A percentile compares a stretch with the other conserved stretches of the same genome.
Conservation (phyloP, 2,329 filamentous ascomycete species). For the Aotearoamyces nothofagi region DNA sequence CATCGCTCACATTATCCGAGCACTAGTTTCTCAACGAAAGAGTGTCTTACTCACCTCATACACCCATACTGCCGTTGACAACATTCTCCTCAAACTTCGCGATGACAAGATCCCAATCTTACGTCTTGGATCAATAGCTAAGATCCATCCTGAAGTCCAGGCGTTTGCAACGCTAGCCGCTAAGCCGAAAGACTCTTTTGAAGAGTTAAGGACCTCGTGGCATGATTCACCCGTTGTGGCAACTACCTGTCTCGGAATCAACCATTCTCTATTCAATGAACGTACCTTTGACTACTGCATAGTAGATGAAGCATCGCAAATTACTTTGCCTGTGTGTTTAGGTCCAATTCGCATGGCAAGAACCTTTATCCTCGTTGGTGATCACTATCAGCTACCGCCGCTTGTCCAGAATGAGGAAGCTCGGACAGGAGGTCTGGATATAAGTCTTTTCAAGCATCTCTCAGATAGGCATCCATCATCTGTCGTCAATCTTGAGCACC, state of each 20-base stretch:
- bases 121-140: constrained; percentile 70
- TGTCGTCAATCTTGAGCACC: constrained; percentile 84
- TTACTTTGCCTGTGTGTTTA: constrained; percentile 86
- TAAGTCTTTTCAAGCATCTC: constrained; percentile 85
- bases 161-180: constrained; percentile 71
- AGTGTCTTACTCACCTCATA: constrained; percentile 89
- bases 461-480: constrained; percentile 78
- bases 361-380: constrained; percentile 88
- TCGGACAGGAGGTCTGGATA: constrained; percentile 69
- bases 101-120: constrained; percentile 64
- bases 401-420: constrained; percentile 88
- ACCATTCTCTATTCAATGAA: constrained; percentile 75
- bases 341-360: constrained; percentile 86
- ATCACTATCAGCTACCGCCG: constrained; percentile 91
- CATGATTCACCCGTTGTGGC: constrained; percentile 80
- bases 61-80: constrained; percentile 95
- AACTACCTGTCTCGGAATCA: constrained; percentile 86
- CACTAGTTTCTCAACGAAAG: constrained; percentile 77
- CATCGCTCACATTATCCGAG: constrained; percentile 91
- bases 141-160: constrained; percentile 77
- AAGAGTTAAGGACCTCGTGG: constrained; percentile 73
- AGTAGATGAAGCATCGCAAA: constrained; percentile 94
- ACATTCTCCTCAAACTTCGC: constrained; percentile 85
- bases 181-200: constrained; percentile 58
- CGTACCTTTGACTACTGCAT: constrained; percentile 96